phyloP scores from a whole-genome alignment of 441 rosid genomes.

The Gossypium schwendimanii region DNA sequence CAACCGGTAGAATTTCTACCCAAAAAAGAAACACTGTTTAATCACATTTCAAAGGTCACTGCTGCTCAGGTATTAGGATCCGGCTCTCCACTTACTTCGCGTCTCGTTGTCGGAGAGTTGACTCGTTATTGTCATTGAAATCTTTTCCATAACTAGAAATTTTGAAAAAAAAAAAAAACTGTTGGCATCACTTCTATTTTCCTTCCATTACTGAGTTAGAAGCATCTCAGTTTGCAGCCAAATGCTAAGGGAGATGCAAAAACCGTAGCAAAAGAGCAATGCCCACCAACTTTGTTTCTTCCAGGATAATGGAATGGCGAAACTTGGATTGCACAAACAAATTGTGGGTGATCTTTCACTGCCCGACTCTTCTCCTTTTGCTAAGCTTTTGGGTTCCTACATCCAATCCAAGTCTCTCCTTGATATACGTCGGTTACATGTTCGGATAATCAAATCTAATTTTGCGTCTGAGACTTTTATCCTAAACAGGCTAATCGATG shows the following conservation, averaged over 20 bases:
- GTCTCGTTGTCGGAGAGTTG: not conserved
- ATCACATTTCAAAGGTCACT: not conserved
- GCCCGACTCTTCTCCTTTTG: constrained; percentile 46
- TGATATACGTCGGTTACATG: constrained; percentile 41
- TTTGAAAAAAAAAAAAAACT: not conserved
- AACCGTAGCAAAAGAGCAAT: not conserved
- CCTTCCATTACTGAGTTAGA: not conserved
- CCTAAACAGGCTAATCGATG: constrained; percentile 57
- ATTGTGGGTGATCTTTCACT: constrained; percentile 27
- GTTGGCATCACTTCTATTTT: not conserved
- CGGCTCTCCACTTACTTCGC: not conserved
- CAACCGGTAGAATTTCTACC: not conserved
- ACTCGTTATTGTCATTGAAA: not conserved
- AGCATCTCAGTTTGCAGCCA: not conserved
- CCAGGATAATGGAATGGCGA: constrained; percentile 46
- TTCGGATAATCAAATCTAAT: constrained; percentile 40
- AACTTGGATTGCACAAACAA: constrained; percentile 30
- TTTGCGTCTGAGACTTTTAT: constrained; percentile 45
- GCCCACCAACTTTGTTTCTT: not conserved
- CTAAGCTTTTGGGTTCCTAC: constrained; percentile 51
- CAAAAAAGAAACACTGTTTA: not conserved
- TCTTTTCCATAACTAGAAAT: not conserved
- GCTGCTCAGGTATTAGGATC: not conserved
- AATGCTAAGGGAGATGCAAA: not conserved
- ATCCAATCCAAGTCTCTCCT: constrained; percentile 31